Evolutionary conservation across 768 basidiomycete genomes (phyloP).

Genomic region (Cubamyces sp.): DNA sequence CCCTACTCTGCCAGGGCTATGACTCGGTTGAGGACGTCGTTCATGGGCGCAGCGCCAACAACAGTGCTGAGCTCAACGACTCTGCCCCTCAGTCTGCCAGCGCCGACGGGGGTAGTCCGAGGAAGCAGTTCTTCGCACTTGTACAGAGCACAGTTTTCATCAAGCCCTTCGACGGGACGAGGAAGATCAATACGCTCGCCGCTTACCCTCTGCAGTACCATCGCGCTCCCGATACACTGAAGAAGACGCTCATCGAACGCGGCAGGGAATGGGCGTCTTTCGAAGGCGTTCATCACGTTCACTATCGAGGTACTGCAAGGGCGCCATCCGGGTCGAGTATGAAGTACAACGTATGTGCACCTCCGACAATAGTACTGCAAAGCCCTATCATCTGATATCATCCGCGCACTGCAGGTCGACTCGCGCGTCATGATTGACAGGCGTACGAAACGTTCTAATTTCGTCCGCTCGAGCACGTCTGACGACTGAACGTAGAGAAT

Average conservation of each 20-base stretch:
- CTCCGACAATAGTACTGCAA: too few relatives aligned
- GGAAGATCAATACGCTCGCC: conserved; percentile 53
- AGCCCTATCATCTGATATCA: too few relatives aligned
- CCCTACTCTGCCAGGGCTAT: conserved; percentile 15
- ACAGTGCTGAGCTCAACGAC: not conserved
- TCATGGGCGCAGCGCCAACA: conserved; percentile 15
- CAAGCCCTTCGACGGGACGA: conserved; percentile 50
- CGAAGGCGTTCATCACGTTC: conserved; percentile 48
- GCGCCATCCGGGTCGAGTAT: conserved; percentile 48
- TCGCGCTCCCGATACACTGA: conserved; percentile 43
- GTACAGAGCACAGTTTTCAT: conserved; percentile 24
- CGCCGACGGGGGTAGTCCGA: too few relatives aligned
- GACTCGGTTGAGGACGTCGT: conserved; percentile 19
- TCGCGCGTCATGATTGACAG: conserved; percentile 68
- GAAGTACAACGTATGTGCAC: conserved; percentile 50
- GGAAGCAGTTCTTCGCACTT: conserved; percentile 39
- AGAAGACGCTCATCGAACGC: conserved; percentile 43
- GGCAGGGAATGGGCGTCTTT: conserved; percentile 61
- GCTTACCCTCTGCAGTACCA: conserved; percentile 59
- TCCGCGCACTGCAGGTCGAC: conserved; percentile 43
- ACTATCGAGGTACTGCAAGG: too few relatives aligned
- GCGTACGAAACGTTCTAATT: not conserved
- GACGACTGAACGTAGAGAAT: conserved; percentile 38
- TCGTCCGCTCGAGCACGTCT: too few relatives aligned
- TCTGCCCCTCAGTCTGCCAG: too few relatives aligned